Conservation (phyloP, 1,139 yeast genomes). For the Candida pseudocylindracea region DNA sequence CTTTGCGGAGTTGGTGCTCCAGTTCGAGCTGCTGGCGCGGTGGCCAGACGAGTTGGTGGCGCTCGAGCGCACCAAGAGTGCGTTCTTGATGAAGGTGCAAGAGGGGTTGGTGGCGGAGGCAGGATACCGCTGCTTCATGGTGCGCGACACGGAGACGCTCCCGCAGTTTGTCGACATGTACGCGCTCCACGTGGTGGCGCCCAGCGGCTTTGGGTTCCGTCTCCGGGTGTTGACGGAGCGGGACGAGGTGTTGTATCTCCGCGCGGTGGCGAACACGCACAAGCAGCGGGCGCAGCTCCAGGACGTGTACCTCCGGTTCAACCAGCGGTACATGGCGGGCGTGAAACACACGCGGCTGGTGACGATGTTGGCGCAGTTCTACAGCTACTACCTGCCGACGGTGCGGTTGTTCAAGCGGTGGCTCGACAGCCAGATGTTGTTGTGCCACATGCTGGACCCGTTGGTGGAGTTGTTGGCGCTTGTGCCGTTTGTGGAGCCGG, state of each 20-base stretch:
- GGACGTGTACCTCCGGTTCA: slow-evolving; percentile 38
- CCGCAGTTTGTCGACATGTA: slow-evolving; percentile 42
- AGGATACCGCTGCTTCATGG: slow-evolving; percentile 30
- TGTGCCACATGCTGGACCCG: slow-evolving; percentile 55
- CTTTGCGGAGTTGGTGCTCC: slow-evolving; percentile 59
- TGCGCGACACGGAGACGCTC: slow-evolving; percentile 33
- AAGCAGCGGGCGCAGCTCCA: slow-evolving; percentile 39
- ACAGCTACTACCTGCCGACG: slow-evolving; percentile 56
- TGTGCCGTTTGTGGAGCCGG: slow-evolving; percentile 70
- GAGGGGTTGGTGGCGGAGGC: slow-evolving; percentile 31
- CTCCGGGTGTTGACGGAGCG: slow-evolving; percentile 58
- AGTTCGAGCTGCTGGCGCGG: slow-evolving; percentile 72
- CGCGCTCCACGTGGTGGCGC: slow-evolving; percentile 45
- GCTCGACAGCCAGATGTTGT: slow-evolving; percentile 52
- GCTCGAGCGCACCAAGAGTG: slow-evolving; percentile 74
- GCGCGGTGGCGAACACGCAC: slow-evolving; percentile 41
- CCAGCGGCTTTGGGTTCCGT: slow-evolving; percentile 74
- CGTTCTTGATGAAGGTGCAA: slow-evolving; percentile 56
- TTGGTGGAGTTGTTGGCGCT: slow-evolving; percentile 63
- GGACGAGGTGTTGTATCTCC: slow-evolving; percentile 50
- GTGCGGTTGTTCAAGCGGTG: slow-evolving; percentile 73
- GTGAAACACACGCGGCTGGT: slow-evolving; percentile 72
- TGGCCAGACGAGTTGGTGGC: slow-evolving; percentile 93
- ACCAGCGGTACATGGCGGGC: slow-evolving; percentile 42
- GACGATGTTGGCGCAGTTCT: slow-evolving; percentile 47